Evolutionary conservation across 2,329 filamentous ascomycete species (phyloP).

Genomic region (Fusarium sp.): DNA sequence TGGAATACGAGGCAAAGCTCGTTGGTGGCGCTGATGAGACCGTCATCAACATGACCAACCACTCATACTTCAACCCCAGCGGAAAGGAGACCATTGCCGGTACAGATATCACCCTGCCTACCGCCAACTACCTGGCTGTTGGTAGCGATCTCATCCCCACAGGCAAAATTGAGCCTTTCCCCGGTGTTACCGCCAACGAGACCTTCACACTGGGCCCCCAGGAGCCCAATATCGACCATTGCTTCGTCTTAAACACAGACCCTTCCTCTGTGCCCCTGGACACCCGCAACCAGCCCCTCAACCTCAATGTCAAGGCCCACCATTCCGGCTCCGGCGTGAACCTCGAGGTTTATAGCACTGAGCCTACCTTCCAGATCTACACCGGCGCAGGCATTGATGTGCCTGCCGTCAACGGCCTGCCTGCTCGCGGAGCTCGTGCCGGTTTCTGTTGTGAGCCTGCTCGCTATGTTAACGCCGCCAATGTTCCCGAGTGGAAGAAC

Average conservation of each 20-base stretch:
- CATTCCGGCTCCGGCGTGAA: constrained; percentile 80
- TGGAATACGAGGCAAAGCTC: constrained; percentile 90
- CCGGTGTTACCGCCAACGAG: constrained; percentile 70
- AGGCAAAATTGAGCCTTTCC: constrained; percentile 69
- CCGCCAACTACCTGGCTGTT: constrained; percentile 74
- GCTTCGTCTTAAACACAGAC: constrained; percentile 80
- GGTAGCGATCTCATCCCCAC: constrained; percentile 79
- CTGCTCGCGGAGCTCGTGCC: constrained; percentile 72
- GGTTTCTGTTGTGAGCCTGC: constrained; percentile 95
- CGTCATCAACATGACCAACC: constrained; percentile 91
- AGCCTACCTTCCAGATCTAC: constrained; percentile 98
- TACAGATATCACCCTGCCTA: constrained; percentile 73
- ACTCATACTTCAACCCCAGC: constrained; percentile 80
- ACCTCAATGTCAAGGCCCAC: constrained; percentile 74
- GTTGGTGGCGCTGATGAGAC: constrained; percentile 86
- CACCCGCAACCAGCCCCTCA: constrained; percentile 70
- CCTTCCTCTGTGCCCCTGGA: constrained; percentile 70
- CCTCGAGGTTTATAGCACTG: constrained; percentile 88
- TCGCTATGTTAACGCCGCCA: constrained; percentile 88
- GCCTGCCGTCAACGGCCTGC: constrained; percentile 68
- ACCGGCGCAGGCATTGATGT: constrained; percentile 87
- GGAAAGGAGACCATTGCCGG: constrained; percentile 62
- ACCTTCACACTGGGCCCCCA: constrained; percentile 76
- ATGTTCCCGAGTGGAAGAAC: constrained; percentile 79
- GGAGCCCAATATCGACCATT: constrained; percentile 86